These are phyloP conservation scores for Coemansia sp. DNA, from an alignment of 192 early-diverging fungal genomes.

Conservation along the genomic window DNA sequence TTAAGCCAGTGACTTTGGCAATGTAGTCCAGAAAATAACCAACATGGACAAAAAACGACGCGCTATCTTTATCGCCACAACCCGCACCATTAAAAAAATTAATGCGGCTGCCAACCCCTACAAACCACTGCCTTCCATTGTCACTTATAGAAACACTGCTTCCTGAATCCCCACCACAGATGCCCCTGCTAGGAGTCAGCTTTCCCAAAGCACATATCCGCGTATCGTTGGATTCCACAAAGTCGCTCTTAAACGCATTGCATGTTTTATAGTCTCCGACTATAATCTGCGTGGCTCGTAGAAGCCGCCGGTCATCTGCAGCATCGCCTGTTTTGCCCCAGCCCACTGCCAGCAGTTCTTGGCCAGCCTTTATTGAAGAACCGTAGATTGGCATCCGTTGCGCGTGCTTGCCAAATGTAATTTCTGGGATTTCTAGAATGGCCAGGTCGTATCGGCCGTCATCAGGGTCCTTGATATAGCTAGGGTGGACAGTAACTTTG, in stretches of 20 bases:
- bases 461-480: background rate
- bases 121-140: conserved; percentile 7
- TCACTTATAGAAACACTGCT: conserved; percentile 3
- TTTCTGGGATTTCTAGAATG: conserved; percentile 4
- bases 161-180: conserved; percentile 20
- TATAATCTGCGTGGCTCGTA: conserved; percentile 3
- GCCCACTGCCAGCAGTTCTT: conserved; percentile 16
- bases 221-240: conserved; percentile 3
- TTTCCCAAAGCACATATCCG: conserved; percentile 15
- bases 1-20: conserved; percentile 6
- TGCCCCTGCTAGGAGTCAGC: background rate
- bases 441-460: conserved; percentile 18
- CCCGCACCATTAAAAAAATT: background rate
- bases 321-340: conserved; percentile 8
- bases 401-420: background rate
- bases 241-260: conserved; percentile 3
- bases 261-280: conserved; percentile 11
- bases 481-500: conserved; percentile 9
- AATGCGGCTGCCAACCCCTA: conserved; percentile 14
- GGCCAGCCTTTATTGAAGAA: background rate
- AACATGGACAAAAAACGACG: conserved; percentile 17
- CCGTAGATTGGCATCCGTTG: conserved; percentile 11
- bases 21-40: conserved; percentile 17
- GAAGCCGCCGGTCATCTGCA: background rate
- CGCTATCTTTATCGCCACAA: conserved; percentile 13